These are phyloP conservation scores for Colletotrichum lindemuthianum DNA, from an alignment of 2,329 filamentous ascomycete genomes.

Conservation along the genomic window DNA sequence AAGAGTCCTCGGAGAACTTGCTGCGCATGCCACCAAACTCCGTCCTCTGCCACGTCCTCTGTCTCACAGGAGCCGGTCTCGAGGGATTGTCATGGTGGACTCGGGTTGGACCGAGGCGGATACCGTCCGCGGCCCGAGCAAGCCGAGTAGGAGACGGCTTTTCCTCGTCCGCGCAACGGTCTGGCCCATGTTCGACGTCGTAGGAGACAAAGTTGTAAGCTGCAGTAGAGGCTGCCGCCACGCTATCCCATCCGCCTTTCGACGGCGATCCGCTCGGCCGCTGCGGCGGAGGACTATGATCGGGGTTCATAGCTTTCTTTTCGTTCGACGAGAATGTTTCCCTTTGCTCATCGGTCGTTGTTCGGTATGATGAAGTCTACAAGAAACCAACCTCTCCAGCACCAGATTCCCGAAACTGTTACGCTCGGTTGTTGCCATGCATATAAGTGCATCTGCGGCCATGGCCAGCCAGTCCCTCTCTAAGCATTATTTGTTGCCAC, in stretches of 20 bases:
- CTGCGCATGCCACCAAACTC: constrained; percentile 1
- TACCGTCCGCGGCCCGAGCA: constrained; percentile 25
- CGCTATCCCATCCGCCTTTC: constrained; percentile 8
- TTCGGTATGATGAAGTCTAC: constrained; percentile 7
- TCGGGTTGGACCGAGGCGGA: constrained; percentile 24
- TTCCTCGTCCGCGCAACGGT: constrained; percentile 22
- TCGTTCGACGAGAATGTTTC: background rate
- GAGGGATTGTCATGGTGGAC: constrained; percentile 21
- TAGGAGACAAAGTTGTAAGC: constrained; percentile 27
- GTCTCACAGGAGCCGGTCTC: constrained; percentile 21
- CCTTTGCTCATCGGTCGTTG: constrained; percentile 8
- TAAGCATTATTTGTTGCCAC: background rate
- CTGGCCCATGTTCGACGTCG: constrained; percentile 30
- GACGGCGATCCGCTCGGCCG: constrained; percentile 12
- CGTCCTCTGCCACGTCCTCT: constrained; percentile 27
- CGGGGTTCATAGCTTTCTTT: constrained; percentile 20
- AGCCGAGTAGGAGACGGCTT: constrained; percentile 22
- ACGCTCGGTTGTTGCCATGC: constrained; percentile 16
- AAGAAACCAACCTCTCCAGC: background rate
- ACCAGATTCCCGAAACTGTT: too few species aligned
- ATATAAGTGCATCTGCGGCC: constrained; percentile 24
- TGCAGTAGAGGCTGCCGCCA: constrained; percentile 23
- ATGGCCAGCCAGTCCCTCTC: constrained; percentile 1
- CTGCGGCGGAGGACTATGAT: constrained; percentile 11
- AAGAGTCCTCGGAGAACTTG: constrained; percentile 16